Base-by-base conservation (phyloP, 257 asterid species). In the Capsicum pubescens region DNA sequence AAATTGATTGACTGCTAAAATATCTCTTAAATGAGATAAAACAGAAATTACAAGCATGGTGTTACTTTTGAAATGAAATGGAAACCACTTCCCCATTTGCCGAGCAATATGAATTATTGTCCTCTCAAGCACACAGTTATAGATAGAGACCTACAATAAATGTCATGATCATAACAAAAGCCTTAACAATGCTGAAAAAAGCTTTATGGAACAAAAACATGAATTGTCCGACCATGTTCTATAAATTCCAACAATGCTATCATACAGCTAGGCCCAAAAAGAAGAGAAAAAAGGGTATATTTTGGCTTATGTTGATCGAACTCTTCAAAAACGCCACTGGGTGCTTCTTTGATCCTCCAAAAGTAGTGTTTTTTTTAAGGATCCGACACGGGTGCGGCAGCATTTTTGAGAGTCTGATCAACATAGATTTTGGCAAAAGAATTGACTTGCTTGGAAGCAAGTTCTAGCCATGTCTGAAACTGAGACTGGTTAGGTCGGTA, bases 391-490 rank as follows among this genome's bases (percentile, higher is more conserved):
- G 42, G 42, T 39, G 42, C 5, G 42, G 42, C 42, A 39, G 42
- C 42, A 39, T 39, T 39, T 39, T 39, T 39, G 42, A 39, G 42
- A 39, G 42, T 39, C 42, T 39, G 5, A 39, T 39, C 42, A 39
- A 39, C 42, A 39, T 39, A 39, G 42, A 50, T 26, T 76, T 21
- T 76, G 42, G 61, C 61, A 76, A 76, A 76, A 50, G 81, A 76
- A 13, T 14, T 52, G 59, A 76, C 46, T 76, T 10, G 60, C 46
- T 50, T 52, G 21, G 46, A 21, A 74, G 52, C 46, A 74, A 74
- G 81, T 74, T 74, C 26, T 21, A 74, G 11, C 81, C 81, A 74
- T 74, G 81, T 50, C 61, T 52, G 81, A 13, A 21, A 50, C 58
- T 74, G 61, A 74, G 61, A 74, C n/a, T 12, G 14, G 81, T 50